Evolutionary conservation across 169 alveolate genomes (phyloP).

Genomic region (Eimeria necatrix): DNA sequence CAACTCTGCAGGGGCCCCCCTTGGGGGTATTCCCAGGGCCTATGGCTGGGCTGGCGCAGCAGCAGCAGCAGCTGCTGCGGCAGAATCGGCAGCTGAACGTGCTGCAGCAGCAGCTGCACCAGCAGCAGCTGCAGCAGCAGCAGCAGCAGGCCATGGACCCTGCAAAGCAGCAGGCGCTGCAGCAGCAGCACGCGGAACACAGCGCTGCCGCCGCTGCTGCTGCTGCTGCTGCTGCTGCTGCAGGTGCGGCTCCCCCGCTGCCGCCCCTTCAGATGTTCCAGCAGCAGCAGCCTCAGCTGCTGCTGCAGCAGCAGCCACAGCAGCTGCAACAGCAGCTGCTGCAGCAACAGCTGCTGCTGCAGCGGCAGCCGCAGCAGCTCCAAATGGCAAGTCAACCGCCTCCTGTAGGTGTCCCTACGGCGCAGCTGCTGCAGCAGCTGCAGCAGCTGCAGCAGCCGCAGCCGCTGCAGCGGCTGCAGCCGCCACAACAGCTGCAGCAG

Average conservation of each 20-base stretch:
- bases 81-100: slow-evolving; percentile 44
- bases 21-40: slow-evolving; percentile 43
- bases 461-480: not conserved
- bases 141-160: slow-evolving; percentile 16
- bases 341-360: slow-evolving; percentile 64
- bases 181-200: slow-evolving; percentile 20
- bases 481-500: too few relatives aligned
- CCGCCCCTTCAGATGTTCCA: slow-evolving; percentile 49
- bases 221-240: slow-evolving; percentile 33
- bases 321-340: slow-evolving; percentile 52
- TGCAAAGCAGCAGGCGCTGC: slow-evolving; percentile 28
- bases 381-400: slow-evolving; percentile 54
- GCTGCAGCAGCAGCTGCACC: slow-evolving; percentile 55
- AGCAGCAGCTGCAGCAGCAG: slow-evolving; percentile 46
- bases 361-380: slow-evolving; percentile 63
- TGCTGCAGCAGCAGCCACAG: slow-evolving; percentile 38
- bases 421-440: slow-evolving; percentile 61
- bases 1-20: slow-evolving; percentile 17
- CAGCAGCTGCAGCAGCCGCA: slow-evolving; percentile 46
- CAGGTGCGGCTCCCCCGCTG: not conserved
- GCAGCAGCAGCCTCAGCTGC: slow-evolving; percentile 60
- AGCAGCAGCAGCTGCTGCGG: slow-evolving; percentile 62
- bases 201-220: too few relatives aligned
- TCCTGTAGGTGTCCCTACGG: not conserved
- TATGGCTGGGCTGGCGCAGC: not conserved